Evolutionary conservation across 768 basidiomycete species (phyloP).

Genomic region (Suillus weaverae): DNA sequence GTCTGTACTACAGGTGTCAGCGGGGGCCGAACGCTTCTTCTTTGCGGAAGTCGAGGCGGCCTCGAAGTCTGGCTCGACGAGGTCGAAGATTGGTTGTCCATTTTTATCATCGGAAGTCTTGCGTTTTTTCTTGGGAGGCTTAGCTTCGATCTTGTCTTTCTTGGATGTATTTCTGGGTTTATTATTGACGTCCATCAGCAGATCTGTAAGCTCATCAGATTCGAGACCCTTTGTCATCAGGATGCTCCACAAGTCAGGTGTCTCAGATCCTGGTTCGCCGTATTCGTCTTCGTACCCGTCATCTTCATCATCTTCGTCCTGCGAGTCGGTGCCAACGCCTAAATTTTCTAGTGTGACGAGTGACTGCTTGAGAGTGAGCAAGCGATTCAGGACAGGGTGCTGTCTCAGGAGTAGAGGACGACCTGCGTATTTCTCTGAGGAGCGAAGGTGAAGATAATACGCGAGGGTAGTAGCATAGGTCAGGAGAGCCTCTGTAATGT

Average conservation of each 20-base stretch:
- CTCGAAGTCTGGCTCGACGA: slow-evolving; percentile 74
- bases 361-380: slow-evolving; percentile 81
- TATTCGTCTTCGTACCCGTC: slow-evolving; percentile 39
- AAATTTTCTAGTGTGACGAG: slow-evolving; percentile 81
- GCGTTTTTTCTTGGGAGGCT: slow-evolving; percentile 62
- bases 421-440: slow-evolving; percentile 61
- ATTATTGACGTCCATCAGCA: slow-evolving; percentile 52
- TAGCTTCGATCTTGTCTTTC: slow-evolving; percentile 23
- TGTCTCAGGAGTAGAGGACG: slow-evolving; percentile 61
- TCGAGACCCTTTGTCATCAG: slow-evolving; percentile 40
- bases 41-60: slow-evolving; percentile 26
- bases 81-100: slow-evolving; percentile 58
- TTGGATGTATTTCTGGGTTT: slow-evolving; percentile 16
- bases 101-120: slow-evolving; percentile 38
- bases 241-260: slow-evolving; percentile 45
- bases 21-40: slow-evolving; percentile 22
- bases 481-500: slow-evolving; percentile 72
- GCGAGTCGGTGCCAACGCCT: slow-evolving; percentile 62
- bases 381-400: slow-evolving; percentile 73
- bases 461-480: slow-evolving; percentile 90
- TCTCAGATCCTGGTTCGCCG: slow-evolving; percentile 29
- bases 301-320: slow-evolving; percentile 47
- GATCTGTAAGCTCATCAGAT: slow-evolving; percentile 51
- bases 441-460: slow-evolving; percentile 88
- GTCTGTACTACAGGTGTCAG: slow-evolving; percentile 14